Base-by-base conservation (phyloP, 305 asterid species). In the Fraxinus baroniana region DNA sequence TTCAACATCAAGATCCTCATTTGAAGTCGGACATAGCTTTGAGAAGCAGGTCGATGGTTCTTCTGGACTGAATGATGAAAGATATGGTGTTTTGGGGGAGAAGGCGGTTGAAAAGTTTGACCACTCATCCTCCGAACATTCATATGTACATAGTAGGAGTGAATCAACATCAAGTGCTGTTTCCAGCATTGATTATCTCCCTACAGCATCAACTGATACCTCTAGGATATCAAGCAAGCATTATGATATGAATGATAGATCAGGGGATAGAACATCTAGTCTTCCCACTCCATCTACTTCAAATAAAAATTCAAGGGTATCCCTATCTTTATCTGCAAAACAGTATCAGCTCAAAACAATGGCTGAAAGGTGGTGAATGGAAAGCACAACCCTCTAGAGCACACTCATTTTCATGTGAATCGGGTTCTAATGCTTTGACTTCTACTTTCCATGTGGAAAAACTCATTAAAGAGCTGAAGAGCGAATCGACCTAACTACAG, bases 101-200 rank as follows among this genome's bases (percentile, higher is more conserved):
- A 92, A 86, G 84, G 80, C 37, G 15, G 39, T 49, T 15, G 91
- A 85, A 81, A 91, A 91, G 74, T 88, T 85, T 7, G 93, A 88
- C 32, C 86, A 84, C 78, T 89, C 91, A 57, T 87, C 95, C 73
- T 85, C 91, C 0, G 97, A 90, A 88, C 92, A 92, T 85, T 93
- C 98, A 0, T 92, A 91, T 84, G 88, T 85, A 49, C 98, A 96
- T 86, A 96, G 99, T 84, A 87, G 98, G 89, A 94, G 96, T 79
- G 98, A 91, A 84, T 96, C 99, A 3, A 86, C 88, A 76, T 91
- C 97, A 32, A 96, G 97, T 78, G 98, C 91, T 79, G 91, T 92
- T 81, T 94, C 99, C 73, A 94, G 98, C 89, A 81, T 88, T 41
- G 99, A 96, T 78, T 92, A 86, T 84, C 84, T 79, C 74, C 90